Percentiles rank a stretch among this genome's conserved stretches.
Evolutionary conservation across 1,284 basidiomycete species (phyloP).

Genomic region (Trichosporon coremiiforme): DNA sequence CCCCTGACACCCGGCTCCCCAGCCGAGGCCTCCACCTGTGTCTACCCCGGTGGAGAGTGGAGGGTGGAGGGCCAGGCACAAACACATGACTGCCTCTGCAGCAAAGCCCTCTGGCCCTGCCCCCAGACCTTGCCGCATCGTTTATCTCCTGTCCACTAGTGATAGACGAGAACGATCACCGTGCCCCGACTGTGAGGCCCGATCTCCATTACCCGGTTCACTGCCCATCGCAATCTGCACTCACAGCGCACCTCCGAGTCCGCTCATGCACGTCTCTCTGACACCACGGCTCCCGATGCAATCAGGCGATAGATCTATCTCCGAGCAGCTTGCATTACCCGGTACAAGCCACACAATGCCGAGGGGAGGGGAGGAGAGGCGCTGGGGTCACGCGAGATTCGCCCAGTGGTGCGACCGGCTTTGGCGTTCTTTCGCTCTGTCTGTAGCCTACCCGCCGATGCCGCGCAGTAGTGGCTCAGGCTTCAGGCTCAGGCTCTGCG

Average conservation of each 20-base stretch:
- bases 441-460: slow-evolving; percentile 1
- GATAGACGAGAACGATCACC: slow-evolving; percentile 17
- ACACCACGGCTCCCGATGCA: slow-evolving; percentile 5
- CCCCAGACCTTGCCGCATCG: neutral
- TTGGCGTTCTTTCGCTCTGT: neutral
- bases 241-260: slow-evolving; percentile 8
- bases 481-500: slow-evolving; percentile 8
- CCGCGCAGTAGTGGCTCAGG: neutral
- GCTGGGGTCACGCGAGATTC: neutral
- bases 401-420: neutral
- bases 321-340: slow-evolving; percentile 11
- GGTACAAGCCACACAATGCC: neutral
- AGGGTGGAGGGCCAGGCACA: slow-evolving; percentile 4
- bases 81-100: slow-evolving; percentile 8
- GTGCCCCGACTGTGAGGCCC: neutral
- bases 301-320: neutral
- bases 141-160: neutral
- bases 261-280: neutral
- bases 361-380: neutral
- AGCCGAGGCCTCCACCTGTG: neutral
- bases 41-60: neutral
- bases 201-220: slow-evolving; percentile 6
- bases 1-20: neutral
- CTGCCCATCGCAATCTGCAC: slow-evolving; percentile 8
- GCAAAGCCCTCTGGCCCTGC: too few relatives aligned